These are phyloP conservation scores for Pestalotiopsis sp. DNA, from an alignment of 2,329 filamentous ascomycete species.

Conservation along the genomic window DNA sequence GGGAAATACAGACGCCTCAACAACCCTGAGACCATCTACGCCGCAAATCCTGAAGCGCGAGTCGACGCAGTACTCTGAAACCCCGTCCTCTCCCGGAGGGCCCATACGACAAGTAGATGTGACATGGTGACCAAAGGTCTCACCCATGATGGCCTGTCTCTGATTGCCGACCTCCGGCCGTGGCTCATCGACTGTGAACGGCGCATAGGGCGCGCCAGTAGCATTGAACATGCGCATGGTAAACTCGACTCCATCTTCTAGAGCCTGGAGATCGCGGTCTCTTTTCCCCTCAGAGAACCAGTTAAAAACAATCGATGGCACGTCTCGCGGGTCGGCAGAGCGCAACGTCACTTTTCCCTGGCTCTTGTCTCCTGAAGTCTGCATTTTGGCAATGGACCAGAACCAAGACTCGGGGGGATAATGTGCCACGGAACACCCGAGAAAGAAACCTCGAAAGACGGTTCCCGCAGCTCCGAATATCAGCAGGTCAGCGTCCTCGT, in stretches of 20 bases:
- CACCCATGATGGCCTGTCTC: background rate
- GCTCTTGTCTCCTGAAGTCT: slow-evolving; percentile 15
- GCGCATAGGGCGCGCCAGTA: slow-evolving; percentile 39
- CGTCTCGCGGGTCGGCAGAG: slow-evolving; percentile 22
- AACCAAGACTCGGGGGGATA: slow-evolving; percentile 18
- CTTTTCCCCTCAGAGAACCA: slow-evolving; percentile 17
- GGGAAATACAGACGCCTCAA: slow-evolving; percentile 47
- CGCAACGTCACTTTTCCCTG: slow-evolving; percentile 22
- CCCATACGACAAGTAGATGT: background rate
- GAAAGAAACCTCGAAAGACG: slow-evolving; percentile 24
- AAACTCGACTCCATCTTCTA: slow-evolving; percentile 21
- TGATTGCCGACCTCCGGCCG: background rate
- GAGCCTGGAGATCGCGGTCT: slow-evolving; percentile 20
- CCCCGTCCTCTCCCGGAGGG: slow-evolving; percentile 35
- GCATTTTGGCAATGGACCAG: slow-evolving; percentile 23
- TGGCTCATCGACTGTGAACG: background rate
- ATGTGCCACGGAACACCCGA: slow-evolving; percentile 16
- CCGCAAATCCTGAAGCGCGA: slow-evolving; percentile 54
- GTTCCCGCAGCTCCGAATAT: slow-evolving; percentile 16
- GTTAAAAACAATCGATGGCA: slow-evolving; percentile 21
- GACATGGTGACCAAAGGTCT: background rate
- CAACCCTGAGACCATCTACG: slow-evolving; percentile 54
- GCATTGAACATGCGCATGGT: slow-evolving; percentile 48
- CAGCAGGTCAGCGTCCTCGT: slow-evolving; percentile 50
- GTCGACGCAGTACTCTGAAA: slow-evolving; percentile 56